Base-by-base conservation (phyloP, 2,329 filamentous ascomycete species). In the Ceratocystis smalleyi region DNA sequence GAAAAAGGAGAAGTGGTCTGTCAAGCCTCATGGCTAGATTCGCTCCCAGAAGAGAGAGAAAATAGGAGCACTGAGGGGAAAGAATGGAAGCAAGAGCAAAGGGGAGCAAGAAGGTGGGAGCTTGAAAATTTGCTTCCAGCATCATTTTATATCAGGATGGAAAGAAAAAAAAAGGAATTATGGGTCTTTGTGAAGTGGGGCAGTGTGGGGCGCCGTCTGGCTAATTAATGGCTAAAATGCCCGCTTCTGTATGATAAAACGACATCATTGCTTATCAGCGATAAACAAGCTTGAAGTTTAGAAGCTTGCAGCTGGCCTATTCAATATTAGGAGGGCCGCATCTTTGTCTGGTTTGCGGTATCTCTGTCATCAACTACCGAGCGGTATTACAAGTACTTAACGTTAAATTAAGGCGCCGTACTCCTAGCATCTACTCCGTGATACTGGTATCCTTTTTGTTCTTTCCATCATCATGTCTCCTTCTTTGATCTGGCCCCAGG, bases 401-500 rank as follows among this genome's bases (percentile, higher is more conserved):
- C 30, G 59, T 63, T 54, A 27, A 62, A 59, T 24, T 19, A 7
- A 43, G n/a, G 40, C 3, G 27, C 15, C 19, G 30, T 43, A 47
- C 49, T 30, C 45, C 32, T 15, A 10, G 19, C 30, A n/a, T 19
- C 22, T 27, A n/a, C 35, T 40, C 24, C 24, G 8, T 30, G 4
- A 55, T 55, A 32, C 43, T 40, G 10, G 5, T 40, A 40, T 8
- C 7, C 35, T 19, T 17, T 30, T 5, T n/a, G 4, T 27, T 30
- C 19, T 8, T 12, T 49, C 62, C 63, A 70, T 35, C 35, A 27
- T 51, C 17, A 83, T 83, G 80, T 70, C 76, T 12, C 77, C 77
- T 5, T 79, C 81, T 47, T 76, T 85, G 19, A 74, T 83, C 64
- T 79, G 79, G 66, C 81, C 82, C 5, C 80, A 83, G 45, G 77